A percentile compares a stretch with the other conserved stretches of the same genome.
Conservation (phyloP, 306 rosid species). For the Canavalia gladiata region DNA sequence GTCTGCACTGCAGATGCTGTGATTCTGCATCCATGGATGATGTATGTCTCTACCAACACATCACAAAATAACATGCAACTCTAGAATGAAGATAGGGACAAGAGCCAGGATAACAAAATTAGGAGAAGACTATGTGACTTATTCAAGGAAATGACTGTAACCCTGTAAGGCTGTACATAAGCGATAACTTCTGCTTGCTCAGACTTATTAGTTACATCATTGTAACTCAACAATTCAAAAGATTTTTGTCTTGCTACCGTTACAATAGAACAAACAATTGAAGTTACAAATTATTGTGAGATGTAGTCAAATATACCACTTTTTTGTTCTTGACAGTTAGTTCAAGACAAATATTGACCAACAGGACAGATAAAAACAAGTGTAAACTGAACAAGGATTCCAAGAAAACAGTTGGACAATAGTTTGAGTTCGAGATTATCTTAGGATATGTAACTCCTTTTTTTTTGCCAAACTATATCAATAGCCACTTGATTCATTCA, state of each 20-base stretch:
- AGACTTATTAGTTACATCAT: conserved; percentile 21
- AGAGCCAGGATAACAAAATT: background rate
- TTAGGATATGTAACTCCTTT: background rate
- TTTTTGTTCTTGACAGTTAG: background rate
- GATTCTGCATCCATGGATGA: background rate
- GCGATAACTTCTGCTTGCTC: conserved; percentile 1
- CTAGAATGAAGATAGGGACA: conserved; percentile 16
- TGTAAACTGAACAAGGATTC: conserved; percentile 2
- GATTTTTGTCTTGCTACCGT: background rate
- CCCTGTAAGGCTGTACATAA: background rate
- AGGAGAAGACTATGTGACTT: conserved; percentile 5
- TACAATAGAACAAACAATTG: background rate
- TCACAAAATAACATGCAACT: conserved; percentile 16
- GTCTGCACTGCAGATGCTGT: background rate
- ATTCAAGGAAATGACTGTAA: conserved; percentile 1
- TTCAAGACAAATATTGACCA: background rate
- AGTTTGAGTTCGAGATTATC: conserved; percentile 5
- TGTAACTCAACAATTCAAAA: conserved; percentile 20
- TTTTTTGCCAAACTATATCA: conserved; percentile 1
- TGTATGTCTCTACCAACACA: background rate
- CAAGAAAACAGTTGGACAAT: conserved; percentile 9
- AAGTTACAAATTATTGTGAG: background rate
- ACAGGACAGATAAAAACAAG: background rate
- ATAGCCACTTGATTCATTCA: conserved; percentile 4
- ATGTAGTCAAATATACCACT: background rate